Base-by-base conservation (phyloP, 2,329 filamentous ascomycete genomes). In the Clonostachys solani region DNA sequence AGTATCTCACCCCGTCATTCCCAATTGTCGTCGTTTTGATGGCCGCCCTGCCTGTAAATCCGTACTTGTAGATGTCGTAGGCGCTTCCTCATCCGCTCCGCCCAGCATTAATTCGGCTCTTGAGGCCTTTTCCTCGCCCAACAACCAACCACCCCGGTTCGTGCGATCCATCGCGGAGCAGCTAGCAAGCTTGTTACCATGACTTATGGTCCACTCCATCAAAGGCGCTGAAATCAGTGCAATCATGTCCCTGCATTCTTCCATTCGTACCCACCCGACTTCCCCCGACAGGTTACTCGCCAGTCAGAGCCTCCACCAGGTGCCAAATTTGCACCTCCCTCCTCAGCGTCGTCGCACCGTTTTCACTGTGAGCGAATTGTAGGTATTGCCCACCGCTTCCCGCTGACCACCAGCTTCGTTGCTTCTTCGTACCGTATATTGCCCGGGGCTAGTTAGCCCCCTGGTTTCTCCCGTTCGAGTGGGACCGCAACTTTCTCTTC, bases 401-500 rank as follows among this genome's bases (percentile, higher is more conserved):
- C 13, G 16, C 41, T 16, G 9, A 13, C 40, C 17, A 13, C 18
- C 18, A 8, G 12, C 37, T 23, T 13, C 44, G 29, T 29, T 33
- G 33, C 13, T 33, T 37, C 44, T 23, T 38, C 36, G 36, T n/a
- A 36, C 15, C 41, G 19, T 43, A 34, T 19, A 40, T 19, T 47
- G 46, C 35, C 34, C 41, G 17, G 46, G 16, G 23, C n/a, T 18
- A 43, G 17, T 29, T n/a, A 18, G 18, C 42, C 42, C 19, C 35
- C 44, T 33, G 38, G 29, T 38, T 45, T 40, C 35, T 17, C 44
- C 33, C 23, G 23, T 29, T 29, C 53, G 54, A 54, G 63, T 67
- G 64, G 63, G 59, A 52, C 62, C 60, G 59, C 60, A 57, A 62
- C 63, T 59, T 61, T 59, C 23, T 29, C 23, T 29, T 56, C 52